Evolutionary conservation across 2,329 filamentous ascomycete species (phyloP).

Genomic region (Fusarium solani-melongenae): DNA sequence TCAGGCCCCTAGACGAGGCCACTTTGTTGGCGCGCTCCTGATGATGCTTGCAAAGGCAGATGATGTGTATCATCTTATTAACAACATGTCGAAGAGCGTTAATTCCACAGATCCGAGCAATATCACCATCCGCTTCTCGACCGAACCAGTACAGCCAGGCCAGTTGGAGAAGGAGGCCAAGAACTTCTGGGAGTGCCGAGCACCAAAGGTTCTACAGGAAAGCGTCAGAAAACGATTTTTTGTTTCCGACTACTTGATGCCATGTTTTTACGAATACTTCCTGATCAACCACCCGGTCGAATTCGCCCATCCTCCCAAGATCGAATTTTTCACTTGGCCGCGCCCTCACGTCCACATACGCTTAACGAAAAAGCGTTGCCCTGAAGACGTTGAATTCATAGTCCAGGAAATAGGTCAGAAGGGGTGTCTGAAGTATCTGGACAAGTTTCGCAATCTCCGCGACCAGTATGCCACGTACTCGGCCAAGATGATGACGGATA

Average conservation of each 20-base stretch:
- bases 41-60: slow-evolving; percentile 25
- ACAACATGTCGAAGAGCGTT: not conserved
- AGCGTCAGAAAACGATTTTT: not conserved
- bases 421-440: not conserved
- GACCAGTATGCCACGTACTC: not conserved
- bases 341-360: not conserved
- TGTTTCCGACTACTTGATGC: not conserved
- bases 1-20: slow-evolving; percentile 9
- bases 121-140: slow-evolving; percentile 8
- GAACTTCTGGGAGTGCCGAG: slow-evolving; percentile 28
- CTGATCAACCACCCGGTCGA: not conserved
- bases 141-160: not conserved
- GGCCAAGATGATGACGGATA: not conserved
- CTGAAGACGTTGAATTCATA: not conserved
- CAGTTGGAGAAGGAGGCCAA: slow-evolving; percentile 17
- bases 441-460: not conserved
- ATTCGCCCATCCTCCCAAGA: not conserved
- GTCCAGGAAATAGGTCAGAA: no score
- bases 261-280: slow-evolving; percentile 30
- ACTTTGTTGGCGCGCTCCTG: slow-evolving; percentile 14
- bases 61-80: not conserved
- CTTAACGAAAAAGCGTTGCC: not conserved
- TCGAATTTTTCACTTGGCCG: slow-evolving; percentile 1
- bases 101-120: not conserved
- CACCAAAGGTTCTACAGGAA: not conserved